These are phyloP conservation scores for Crithidia expoeki DNA, from an alignment of 208 protist species.

Conservation along the genomic window DNA sequence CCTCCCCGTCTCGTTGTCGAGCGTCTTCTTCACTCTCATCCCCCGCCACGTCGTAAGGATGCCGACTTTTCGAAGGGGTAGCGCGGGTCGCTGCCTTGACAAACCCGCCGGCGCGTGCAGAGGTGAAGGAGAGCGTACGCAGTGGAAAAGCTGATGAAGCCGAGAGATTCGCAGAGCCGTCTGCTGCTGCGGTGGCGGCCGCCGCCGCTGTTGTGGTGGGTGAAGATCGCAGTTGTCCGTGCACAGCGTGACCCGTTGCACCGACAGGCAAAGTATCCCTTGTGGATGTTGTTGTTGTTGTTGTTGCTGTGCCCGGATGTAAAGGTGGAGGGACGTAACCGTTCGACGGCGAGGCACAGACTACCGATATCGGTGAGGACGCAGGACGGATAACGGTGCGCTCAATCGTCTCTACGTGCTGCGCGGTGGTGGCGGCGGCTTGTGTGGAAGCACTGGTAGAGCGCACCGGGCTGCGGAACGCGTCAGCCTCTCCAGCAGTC, in stretches of 20 bases:
- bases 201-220: too few species aligned
- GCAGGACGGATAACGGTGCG: conserved; percentile 12
- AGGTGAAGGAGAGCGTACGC: conserved; percentile 7
- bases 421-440: neutral
- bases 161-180: neutral
- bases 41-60: conserved; percentile 9
- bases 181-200: neutral
- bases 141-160: neutral
- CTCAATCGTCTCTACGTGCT: conserved; percentile 30
- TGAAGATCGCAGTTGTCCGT: too few species aligned
- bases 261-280: neutral
- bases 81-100: neutral
- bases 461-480: neutral
- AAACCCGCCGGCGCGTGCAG: neutral
- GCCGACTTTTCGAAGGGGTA: neutral
- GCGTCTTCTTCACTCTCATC: neutral
- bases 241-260: neutral
- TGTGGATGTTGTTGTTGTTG: neutral
- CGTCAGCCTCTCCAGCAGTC: neutral
- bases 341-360: neutral
- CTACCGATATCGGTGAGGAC: neutral
- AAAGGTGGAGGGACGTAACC: neutral
- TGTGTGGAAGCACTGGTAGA: neutral
- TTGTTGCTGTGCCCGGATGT: neutral
- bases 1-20: neutral